Evolutionary conservation across 2,329 filamentous ascomycete species (phyloP), one percentile per base, ranked within the genome.

Genomic region (Xylaria sp.): DNA sequence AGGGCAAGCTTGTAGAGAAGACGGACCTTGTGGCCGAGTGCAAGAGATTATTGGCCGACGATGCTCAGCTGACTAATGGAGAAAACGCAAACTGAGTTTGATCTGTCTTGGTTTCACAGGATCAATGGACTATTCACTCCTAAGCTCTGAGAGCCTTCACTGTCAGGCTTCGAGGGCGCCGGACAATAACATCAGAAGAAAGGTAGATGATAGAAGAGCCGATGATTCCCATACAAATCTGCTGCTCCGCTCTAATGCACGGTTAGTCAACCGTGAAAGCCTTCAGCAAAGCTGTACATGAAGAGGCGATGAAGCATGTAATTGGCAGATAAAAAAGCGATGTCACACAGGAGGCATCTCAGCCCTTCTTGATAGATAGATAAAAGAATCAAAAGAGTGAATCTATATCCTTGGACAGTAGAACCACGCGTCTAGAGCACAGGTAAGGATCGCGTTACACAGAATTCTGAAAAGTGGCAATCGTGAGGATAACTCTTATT

Each of bases 1-100:
- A 97, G 69, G 95, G 94, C 59, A 87, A 94, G 51, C 82, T 94
- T 66, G 89, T 98, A 6, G 66, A 71, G 25, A 65, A 67, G 63
- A 48, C 52, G 2, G 55, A 69, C 12, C 69, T 72, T 25, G 66
- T 50, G 4, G 60, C 25, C 2, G 70, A 72, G 66, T 66, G 66
- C 48, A 69, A 69, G 52, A 67, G 31, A 7, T 25, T 72, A 34
- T 13, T 72, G 8, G 66, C 69, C 1, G 63, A 67, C 31, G 66
- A 65, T 8, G 59, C 44, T 13, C 34, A 60, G 50, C 56, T 60
- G 25, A 63, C 48, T 39, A 71, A 71, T 20, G 69, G 63, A 2
- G 69, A 66, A 34, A 41, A 15, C 15, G 25, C 44, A n/a, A 6
- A 25, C 34, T 63, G 44, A 9, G 25, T 51, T 2, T 60, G 39